These are phyloP conservation scores for Collybia nuda DNA, from an alignment of 768 basidiomycete genomes.

Conservation along the genomic window DNA sequence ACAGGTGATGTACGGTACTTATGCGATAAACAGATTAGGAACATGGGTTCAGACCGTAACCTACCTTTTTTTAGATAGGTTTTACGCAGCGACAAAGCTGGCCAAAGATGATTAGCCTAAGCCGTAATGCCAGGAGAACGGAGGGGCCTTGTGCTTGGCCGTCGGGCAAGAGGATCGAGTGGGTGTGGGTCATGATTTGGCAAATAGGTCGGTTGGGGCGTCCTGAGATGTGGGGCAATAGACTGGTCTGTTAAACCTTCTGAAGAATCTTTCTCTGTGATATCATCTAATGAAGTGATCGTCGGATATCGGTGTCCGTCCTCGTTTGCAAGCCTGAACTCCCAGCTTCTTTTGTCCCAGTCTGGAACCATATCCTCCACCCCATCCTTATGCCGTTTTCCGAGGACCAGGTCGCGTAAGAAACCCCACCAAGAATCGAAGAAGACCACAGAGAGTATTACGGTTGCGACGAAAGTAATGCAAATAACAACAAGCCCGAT, in stretches of 20 bases:
- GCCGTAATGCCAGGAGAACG: no score
- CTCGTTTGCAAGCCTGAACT: constrained; percentile 46
- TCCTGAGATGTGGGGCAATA: constrained; percentile 2
- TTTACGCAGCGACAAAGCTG: no score
- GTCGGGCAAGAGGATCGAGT: constrained; percentile 31
- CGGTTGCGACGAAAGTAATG: constrained; percentile 55
- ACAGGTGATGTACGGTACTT: neutral
- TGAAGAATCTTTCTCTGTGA: constrained; percentile 14
- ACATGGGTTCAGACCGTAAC: no score
- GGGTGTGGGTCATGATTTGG: constrained; percentile 31
- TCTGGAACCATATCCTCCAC: constrained; percentile 63
- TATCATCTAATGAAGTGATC: constrained; percentile 36
- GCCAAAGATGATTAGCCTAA: no score
- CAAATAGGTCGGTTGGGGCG: constrained; percentile 21
- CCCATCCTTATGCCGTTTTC: constrained; percentile 31
- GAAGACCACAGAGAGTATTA: constrained; percentile 59
- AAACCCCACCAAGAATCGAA: constrained; percentile 75
- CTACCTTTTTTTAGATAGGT: no score
- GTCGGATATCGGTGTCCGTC: constrained; percentile 50
- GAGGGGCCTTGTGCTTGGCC: constrained; percentile 24
- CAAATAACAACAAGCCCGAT: constrained; percentile 66
- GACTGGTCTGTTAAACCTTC: neutral
- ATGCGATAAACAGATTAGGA: no score
- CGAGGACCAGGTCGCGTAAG: constrained; percentile 47
- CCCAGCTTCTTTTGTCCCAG: constrained; percentile 63